A percentile compares a stretch with the other conserved stretches of the same genome.
phyloP scores from a whole-genome alignment of 495 filamentous ascomycete species.

The Entonaema liquescens region DNA sequence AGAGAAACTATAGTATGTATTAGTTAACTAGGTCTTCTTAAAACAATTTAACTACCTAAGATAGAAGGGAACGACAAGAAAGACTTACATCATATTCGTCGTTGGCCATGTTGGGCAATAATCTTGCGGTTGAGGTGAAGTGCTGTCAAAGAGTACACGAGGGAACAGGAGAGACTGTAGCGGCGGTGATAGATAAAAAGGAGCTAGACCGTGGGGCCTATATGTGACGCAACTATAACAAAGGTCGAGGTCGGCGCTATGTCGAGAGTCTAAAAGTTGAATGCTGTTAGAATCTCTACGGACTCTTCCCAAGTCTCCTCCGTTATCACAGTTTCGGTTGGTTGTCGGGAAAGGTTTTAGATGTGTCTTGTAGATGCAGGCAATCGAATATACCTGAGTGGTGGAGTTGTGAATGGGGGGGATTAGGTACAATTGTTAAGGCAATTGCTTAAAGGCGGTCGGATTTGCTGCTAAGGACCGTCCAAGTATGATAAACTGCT shows the following conservation, averaged over 20 bases:
- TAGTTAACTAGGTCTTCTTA: slow-evolving; percentile 46
- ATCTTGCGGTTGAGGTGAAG: slow-evolving; percentile 19
- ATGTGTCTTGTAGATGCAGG: slow-evolving; percentile 34
- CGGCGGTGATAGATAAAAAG: slow-evolving; percentile 30
- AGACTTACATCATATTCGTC: slow-evolving; percentile 98
- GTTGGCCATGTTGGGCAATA: slow-evolving; percentile 83
- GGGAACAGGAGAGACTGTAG: slow-evolving; percentile 6
- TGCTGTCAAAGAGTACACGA: slow-evolving; percentile 1
- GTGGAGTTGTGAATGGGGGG: slow-evolving; percentile 31
- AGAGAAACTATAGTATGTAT: slow-evolving; percentile 79
- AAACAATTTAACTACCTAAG: slow-evolving; percentile 13
- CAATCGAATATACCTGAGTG: slow-evolving; percentile 34
- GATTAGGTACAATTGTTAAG: slow-evolving; percentile 32
- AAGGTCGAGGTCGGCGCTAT: slow-evolving; percentile 31
- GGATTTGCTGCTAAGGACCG: slow-evolving; percentile 23
- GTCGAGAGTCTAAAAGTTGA: neutral
- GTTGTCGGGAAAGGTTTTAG: slow-evolving; percentile 29
- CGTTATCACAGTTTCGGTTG: slow-evolving; percentile 24
- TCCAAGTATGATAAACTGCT: neutral
- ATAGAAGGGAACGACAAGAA: slow-evolving; percentile 2
- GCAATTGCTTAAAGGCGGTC: slow-evolving; percentile 29
- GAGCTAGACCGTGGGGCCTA: slow-evolving; percentile 31
- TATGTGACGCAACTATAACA: slow-evolving; percentile 40
- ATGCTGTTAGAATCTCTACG: slow-evolving; percentile 5
- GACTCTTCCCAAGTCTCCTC: slow-evolving; percentile 10